Evolutionary conservation across 176 grass and related monocot species (phyloP).

Genomic region (Oryza meridionalis): DNA sequence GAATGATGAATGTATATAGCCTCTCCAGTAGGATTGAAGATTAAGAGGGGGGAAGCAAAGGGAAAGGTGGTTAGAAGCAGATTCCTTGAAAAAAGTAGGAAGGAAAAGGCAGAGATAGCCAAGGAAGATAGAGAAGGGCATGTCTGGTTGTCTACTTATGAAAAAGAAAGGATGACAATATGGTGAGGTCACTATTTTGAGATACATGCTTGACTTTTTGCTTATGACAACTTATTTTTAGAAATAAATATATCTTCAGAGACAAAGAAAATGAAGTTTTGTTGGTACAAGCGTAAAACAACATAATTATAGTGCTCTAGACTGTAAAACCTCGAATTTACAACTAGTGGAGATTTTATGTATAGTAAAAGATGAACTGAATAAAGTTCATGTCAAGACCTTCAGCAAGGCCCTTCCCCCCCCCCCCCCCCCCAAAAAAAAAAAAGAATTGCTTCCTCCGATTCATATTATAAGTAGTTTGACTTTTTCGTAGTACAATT

Average conservation of each 20-base stretch:
- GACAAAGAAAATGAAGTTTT: not conserved
- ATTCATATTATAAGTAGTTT: too few species aligned
- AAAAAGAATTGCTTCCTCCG: not conserved
- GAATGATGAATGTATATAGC: not conserved
- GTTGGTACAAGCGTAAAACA: not conserved
- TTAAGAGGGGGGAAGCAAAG: slow-evolving; percentile 1
- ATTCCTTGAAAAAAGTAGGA: slow-evolving; percentile 19
- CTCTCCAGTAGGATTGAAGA: slow-evolving; percentile 1
- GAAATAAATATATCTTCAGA: not conserved
- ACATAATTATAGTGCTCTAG: not conserved
- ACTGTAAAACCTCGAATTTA: not conserved
- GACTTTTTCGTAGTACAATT: too few species aligned
- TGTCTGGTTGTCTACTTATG: not conserved
- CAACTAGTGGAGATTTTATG: not conserved
- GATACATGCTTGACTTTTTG: too few species aligned
- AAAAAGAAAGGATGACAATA: not conserved
- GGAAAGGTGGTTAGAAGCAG: not conserved
- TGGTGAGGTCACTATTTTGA: too few species aligned
- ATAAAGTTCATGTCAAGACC: not conserved
- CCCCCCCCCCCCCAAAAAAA: too few species aligned
- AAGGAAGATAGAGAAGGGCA: not conserved
- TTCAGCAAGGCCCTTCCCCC: not conserved
- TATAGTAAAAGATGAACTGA: not conserved
- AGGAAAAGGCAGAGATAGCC: not conserved
- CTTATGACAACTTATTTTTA: not conserved